Percentiles rank a stretch among this genome's conserved stretches.
phyloP scores from a whole-genome alignment of 2,329 filamentous ascomycete species.

The Trichoderma sp. region DNA sequence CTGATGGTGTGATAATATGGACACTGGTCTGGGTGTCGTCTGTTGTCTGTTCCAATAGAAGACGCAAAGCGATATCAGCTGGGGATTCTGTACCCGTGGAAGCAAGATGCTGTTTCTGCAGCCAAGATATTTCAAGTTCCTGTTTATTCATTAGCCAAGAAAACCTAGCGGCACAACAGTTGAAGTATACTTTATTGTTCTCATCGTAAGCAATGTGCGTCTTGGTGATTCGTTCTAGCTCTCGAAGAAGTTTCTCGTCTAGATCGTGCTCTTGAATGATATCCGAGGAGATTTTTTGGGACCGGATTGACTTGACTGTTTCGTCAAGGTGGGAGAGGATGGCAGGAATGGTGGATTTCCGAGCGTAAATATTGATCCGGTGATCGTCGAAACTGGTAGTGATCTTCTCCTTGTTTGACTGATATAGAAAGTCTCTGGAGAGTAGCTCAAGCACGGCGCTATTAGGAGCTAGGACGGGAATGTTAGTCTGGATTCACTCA shows the following conservation, averaged over 20 bases:
- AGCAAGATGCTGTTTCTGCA: slow-evolving; percentile 29
- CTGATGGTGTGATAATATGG: slow-evolving; percentile 24
- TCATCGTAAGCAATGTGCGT: slow-evolving; percentile 29
- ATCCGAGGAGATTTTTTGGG: slow-evolving; percentile 28
- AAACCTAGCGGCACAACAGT: no score
- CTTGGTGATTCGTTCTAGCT: slow-evolving; percentile 35
- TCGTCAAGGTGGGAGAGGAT: slow-evolving; percentile 38
- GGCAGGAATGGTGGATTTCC: slow-evolving; percentile 30
- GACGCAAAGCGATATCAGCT: slow-evolving; percentile 45
- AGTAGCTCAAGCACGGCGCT: slow-evolving; percentile 20
- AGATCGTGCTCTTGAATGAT: slow-evolving; percentile 24
- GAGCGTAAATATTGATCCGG: slow-evolving; percentile 32
- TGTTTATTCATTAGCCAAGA: slow-evolving; percentile 17
- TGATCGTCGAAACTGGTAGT: slow-evolving; percentile 22
- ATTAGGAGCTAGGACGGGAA: not conserved
- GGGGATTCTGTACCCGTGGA: slow-evolving; percentile 35
- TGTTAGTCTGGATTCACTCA: not conserved
- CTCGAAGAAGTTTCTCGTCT: slow-evolving; percentile 26
- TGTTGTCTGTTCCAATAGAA: slow-evolving; percentile 37
- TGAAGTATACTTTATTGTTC: slow-evolving; percentile 23
- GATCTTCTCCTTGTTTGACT: slow-evolving; percentile 33
- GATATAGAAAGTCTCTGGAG: slow-evolving; percentile 31
- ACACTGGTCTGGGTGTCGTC: slow-evolving; percentile 15
- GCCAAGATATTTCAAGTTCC: slow-evolving; percentile 43
- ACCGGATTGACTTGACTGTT: slow-evolving; percentile 28